Percentiles rank a stretch among this genome's conserved stretches.
Evolutionary conservation across 768 basidiomycete species (phyloP).

Genomic region (Naganishia friedmannii): DNA sequence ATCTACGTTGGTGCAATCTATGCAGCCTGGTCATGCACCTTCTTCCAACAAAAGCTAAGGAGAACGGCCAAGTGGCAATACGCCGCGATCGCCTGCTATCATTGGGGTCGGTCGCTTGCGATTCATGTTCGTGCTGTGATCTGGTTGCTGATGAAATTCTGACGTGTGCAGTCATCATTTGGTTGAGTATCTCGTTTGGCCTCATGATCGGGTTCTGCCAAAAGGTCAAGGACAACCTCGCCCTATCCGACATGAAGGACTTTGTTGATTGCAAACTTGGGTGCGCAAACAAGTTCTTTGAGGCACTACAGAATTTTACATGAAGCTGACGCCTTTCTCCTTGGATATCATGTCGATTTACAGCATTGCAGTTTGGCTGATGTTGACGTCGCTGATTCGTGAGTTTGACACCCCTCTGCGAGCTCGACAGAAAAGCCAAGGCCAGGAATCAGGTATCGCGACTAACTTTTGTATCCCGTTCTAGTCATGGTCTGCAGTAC

Average conservation of each 20-base stretch:
- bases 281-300: not conserved
- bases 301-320: no score
- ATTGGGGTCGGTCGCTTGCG: not conserved
- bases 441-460: not conserved
- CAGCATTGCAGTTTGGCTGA: conserved; percentile 1
- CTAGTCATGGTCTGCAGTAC: not conserved
- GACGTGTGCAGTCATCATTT: not conserved
- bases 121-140: not conserved
- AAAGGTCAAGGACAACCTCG: not conserved
- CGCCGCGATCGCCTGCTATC: not conserved
- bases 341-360: not conserved
- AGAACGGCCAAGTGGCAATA: conserved; percentile 7
- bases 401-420: not conserved
- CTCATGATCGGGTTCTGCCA: conserved; percentile 10
- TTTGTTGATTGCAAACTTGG: conserved; percentile 12
- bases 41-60: conserved; percentile 9
- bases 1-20: conserved; percentile 8
- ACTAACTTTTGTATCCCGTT: not conserved
- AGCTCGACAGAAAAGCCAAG: no score
- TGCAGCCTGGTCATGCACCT: conserved; percentile 11
- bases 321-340: no score
- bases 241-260: not conserved
- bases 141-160: not conserved
- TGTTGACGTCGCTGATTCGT: conserved; percentile 1
- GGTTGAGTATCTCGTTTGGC: conserved; percentile 12